Percentiles rank a stretch among this genome's conserved stretches.
These are phyloP conservation scores for Avena atlantica DNA, from an alignment of 176 grass and related monocot genomes.

Conservation along the genomic window DNA sequence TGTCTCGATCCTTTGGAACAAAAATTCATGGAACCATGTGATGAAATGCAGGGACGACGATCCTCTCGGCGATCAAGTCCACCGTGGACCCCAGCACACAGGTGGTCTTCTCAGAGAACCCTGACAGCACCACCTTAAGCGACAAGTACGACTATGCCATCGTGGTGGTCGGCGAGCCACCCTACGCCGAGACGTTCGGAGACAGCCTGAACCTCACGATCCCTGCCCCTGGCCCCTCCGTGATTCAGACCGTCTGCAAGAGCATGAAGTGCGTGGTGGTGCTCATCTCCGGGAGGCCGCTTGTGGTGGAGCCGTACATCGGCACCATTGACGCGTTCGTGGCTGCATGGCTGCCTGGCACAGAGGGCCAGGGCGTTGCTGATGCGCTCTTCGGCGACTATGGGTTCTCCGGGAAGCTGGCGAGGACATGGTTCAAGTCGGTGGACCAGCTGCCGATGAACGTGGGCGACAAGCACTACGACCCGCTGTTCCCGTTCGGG, in stretches of 20 bases:
- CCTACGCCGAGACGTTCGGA: constrained; percentile 66
- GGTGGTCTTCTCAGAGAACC: constrained; percentile 78
- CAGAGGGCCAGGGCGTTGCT: constrained; percentile 89
- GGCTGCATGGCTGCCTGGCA: constrained; percentile 85
- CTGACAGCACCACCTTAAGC: constrained; percentile 37
- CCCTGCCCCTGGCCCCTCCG: constrained; percentile 62
- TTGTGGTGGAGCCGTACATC: constrained; percentile 85
- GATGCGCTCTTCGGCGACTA: constrained; percentile 90
- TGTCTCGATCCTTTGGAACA: not conserved
- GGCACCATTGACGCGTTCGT: constrained; percentile 74
- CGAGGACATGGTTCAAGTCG: constrained; percentile 92
- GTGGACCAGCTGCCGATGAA: constrained; percentile 97
- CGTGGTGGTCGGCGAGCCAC: constrained; percentile 72
- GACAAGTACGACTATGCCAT: constrained; percentile 76
- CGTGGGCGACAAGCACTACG: constrained; percentile 76
- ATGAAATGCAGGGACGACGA: constrained; percentile 65
- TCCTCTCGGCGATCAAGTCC: constrained; percentile 65
- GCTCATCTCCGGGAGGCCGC: constrained; percentile 77
- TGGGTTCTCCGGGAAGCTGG: constrained; percentile 81
- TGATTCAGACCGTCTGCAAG: constrained; percentile 76
- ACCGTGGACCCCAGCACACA: constrained; percentile 67
- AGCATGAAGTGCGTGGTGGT: constrained; percentile 70
- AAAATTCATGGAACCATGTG: not conserved
- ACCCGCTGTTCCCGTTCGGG: constrained; percentile 86
- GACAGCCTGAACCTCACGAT: constrained; percentile 88